A percentile compares a stretch with the other conserved stretches of the same genome.
These are phyloP conservation scores for Amanita inopinata DNA, from an alignment of 768 basidiomycete species.

Conservation along the genomic window DNA sequence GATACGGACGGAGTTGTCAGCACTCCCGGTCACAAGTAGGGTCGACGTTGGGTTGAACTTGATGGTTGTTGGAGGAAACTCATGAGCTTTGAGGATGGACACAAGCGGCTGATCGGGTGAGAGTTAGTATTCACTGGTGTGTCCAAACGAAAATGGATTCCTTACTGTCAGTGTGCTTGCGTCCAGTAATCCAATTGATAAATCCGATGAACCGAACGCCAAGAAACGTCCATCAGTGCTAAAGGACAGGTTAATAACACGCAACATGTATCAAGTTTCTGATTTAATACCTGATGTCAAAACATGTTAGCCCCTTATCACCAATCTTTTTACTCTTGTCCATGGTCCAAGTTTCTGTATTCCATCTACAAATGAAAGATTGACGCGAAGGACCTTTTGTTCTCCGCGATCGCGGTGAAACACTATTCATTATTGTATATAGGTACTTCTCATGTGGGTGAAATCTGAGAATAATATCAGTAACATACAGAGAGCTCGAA, in stretches of 20 bases:
- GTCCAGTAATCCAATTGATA: conserved; percentile 78
- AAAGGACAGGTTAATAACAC: conserved; percentile 9
- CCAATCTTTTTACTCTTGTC: conserved; percentile 63
- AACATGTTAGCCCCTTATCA: conserved; percentile 75
- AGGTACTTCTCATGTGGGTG: conserved; percentile 44
- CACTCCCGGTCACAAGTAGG: conserved; percentile 82
- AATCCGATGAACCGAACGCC: conserved; percentile 82
- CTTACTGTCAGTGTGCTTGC: conserved; percentile 67
- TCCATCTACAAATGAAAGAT: conserved; percentile 67
- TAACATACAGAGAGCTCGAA: neutral
- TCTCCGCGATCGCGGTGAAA: conserved; percentile 45
- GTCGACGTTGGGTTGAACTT: conserved; percentile 78
- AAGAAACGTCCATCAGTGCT: conserved; percentile 77
- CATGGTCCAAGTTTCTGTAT: conserved; percentile 56
- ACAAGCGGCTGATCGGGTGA: conserved; percentile 59
- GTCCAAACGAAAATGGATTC: conserved; percentile 5
- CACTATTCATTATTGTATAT: conserved; percentile 67
- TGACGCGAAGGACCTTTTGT: conserved; percentile 46
- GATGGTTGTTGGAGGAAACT: conserved; percentile 86
- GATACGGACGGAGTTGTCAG: conserved; percentile 81
- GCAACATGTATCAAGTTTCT: neutral
- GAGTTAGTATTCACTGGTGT: neutral
- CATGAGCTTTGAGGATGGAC: conserved; percentile 88
- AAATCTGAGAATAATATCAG: conserved; percentile 28
- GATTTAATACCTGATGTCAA: conserved; percentile 66